Base-by-base conservation (phyloP, 345 rosid genomes). In the Nasturtium officinale region DNA sequence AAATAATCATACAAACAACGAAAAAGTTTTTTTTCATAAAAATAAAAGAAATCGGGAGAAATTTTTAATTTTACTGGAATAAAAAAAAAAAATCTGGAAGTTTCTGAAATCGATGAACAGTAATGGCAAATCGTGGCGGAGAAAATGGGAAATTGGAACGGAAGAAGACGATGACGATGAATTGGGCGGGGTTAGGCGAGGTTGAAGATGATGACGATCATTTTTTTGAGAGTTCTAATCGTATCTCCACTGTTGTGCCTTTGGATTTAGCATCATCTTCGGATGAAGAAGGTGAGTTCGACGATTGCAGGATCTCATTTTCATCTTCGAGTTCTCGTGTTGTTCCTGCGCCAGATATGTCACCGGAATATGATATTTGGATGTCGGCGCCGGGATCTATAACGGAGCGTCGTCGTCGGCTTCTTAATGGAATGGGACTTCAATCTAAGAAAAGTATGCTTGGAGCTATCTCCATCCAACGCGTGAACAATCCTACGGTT, bases 381-480 rank as follows among this genome's bases (percentile, higher is more conserved):
- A 88, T 85, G 96, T 71, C 92, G n/a, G 86, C 89, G 8, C 99
- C 98, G 2, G 92, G 93, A 2, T 87, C 99, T 20, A 84, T 95
- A 0, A 82, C 65, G 1, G 94, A 95, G 62, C 82, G 98, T 11
- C 85, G 98, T 1, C 83, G 85, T 18, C 83, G 91, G 5, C 85
- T 95, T 10, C 79, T 89, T 6, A 85, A 84, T 7, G 96, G 91
- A 2, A 91, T 90, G 99, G 97, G 99, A 6, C 68, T 95, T 8
- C 75, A 83, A 0, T 32, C 78, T 9, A 74, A 79, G 50, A 86
- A 79, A 79, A 79, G 75, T 42, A 61, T 79, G 65, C 69, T 82
- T 5, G 83, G 85, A 17, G 72, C 56, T 1, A 68, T 78, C 60
- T 74, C 86, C 16, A 73, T 53, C 9, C 81, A 77, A 35, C 71